Percentiles rank a stretch among this genome's conserved stretches.
Evolutionary conservation across 2,329 filamentous ascomycete genomes (phyloP).

Genomic region (Fusarium sterilihyphosum): DNA sequence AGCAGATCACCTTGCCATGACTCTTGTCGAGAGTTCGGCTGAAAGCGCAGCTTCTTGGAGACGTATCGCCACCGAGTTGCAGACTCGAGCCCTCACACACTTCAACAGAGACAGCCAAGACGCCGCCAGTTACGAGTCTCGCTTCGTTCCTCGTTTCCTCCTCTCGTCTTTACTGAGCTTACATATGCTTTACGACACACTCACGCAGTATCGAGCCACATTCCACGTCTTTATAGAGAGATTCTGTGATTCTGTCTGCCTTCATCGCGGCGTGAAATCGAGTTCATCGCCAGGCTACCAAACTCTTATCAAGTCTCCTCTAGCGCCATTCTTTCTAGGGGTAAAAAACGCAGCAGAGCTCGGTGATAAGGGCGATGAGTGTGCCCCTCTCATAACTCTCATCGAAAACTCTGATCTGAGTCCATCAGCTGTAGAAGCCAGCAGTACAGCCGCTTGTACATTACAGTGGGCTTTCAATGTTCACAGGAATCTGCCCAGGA

Average conservation of each 20-base stretch:
- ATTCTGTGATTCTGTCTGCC: conserved; percentile 53
- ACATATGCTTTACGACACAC: conserved; percentile 60
- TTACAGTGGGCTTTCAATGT: conserved; percentile 51
- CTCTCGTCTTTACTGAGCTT: conserved; percentile 57
- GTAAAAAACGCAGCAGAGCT: conserved; percentile 25
- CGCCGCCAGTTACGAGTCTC: conserved; percentile 31
- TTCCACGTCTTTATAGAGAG: conserved; percentile 54
- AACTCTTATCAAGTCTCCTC: conserved; percentile 48
- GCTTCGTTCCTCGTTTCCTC: conserved; percentile 54
- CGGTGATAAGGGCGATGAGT: conserved; percentile 40
- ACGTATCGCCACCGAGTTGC: conserved; percentile 55
- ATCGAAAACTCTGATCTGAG: conserved; percentile 47
- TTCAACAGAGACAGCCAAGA: conserved; percentile 50
- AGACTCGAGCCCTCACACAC: conserved; percentile 54
- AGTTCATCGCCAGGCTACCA: conserved; percentile 50
- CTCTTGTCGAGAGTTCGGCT: conserved; percentile 33
- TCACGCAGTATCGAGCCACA: conserved; percentile 49
- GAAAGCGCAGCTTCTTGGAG: conserved; percentile 35
- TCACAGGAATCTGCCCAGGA: conserved; percentile 37
- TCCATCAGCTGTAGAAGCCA: conserved; percentile 42
- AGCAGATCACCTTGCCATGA: conserved; percentile 51
- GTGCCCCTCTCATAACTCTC: conserved; percentile 40
- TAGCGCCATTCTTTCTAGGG: conserved; percentile 43
- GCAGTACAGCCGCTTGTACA: conserved; percentile 41
- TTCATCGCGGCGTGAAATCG: conserved; percentile 56